Evolutionary conservation across 257 asterid species (phyloP), one percentile per base, ranked within the genome.

Genomic region (Solanum boliviense): DNA sequence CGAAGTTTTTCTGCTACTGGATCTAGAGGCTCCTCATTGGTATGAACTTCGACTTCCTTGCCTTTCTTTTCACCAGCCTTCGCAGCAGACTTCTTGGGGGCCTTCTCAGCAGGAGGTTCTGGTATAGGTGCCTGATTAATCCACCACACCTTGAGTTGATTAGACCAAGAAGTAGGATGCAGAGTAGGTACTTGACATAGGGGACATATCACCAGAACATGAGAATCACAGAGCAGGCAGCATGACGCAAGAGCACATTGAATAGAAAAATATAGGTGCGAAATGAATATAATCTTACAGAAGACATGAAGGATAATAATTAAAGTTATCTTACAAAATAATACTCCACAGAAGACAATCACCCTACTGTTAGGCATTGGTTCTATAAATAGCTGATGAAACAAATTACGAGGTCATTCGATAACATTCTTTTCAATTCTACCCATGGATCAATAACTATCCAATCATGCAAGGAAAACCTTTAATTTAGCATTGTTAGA

Each of bases 1-100:
- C 95, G 98, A 89, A 98, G 97, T 89, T 98, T 98, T 91, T 96
- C 99, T 88, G 93, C 95, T 34, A 92, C n/a, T 79, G 99, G 98
- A 91, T 98, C 98, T 87, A 95, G 87, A 25, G 96, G 95, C 85
- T 87, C 96, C 88, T 89, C 94, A 86, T 89, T 88, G 23, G 86
- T 86, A 48, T 31, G 70, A 48, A 87, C 89, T 91, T 92, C 96
- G 62, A 82, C 94, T 58, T 89, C 92, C 89, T 94, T 92, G 88
- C 90, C 95, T 90, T 94, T 93, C 94, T 93, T 94, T 67, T 94
- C 96, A 89, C 32, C 74, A 11, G 94, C 84, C 91, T 96, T 97
- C 52, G 91, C 89, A 13, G 90, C 89, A 84, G 93, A 58, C 89
- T 94, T 96, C 88, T 96, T 94, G 76, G 96, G 88, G 85, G 89